Base-by-base conservation (phyloP, 345 rosid species). In the Syzygium aqueum region DNA sequence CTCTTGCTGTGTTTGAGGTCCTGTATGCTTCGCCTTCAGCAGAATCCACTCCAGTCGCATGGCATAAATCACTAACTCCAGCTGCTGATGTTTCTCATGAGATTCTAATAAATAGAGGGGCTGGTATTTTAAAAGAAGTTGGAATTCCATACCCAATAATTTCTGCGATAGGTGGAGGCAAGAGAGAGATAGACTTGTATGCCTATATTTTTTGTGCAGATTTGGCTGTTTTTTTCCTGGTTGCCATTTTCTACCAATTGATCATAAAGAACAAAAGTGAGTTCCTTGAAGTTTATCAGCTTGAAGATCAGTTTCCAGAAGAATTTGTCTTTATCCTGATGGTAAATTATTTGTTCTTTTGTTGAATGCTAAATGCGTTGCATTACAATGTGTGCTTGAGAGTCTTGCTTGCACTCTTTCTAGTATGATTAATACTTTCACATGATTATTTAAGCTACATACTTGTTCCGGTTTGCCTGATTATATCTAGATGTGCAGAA, bases 241-340 rank as follows among this genome's bases (percentile, higher is more conserved):
- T 92, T 28, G 90, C 92, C 85, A 88, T 90, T 16, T 92, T 91
- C 86, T 92, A 91, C 63, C 91, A 87, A 82, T 91, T 89, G 2
- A 89, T 92, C 61, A 91, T 92, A 59, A 92, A 92, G 85, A 92
- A 89, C 86, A 92, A 91, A 59, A 91, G 92, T 53, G 94, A 92
- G 84, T 89, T 92, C 84, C 94, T 92, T 22, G 93, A 92, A 88
- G 93, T 92, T 53, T 92, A 92, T 89, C 94, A 91, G 89, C 93
- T 91, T 50, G 92, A 92, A 88, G 93, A 92, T 88, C 94, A 92
- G 87, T 91, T 92, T 84, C 93, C 94, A 12, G 88, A 88, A 87
- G 94, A 92, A 86, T 92, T 89, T 49, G 94, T 91, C 15, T 91
- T 90, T 51, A 89, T 89, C 85, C 84, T 92, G 63, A 90, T 92